Percentiles rank a stretch among this genome's conserved stretches.
Evolutionary conservation across 345 rosid genomes (phyloP).

Genomic region (Brassica rapa): DNA sequence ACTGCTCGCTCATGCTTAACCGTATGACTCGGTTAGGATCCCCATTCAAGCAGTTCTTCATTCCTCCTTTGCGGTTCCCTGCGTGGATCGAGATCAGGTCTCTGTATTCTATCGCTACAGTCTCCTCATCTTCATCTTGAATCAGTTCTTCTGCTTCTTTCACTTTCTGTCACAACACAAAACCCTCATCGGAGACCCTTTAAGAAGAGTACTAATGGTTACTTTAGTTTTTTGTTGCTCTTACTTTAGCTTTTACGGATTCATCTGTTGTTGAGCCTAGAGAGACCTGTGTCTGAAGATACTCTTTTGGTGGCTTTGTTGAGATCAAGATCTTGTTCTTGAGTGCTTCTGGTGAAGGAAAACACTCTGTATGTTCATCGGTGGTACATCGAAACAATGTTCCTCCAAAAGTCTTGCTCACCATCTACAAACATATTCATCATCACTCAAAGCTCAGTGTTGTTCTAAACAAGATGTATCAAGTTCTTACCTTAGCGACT

Average conservation of each 20-base stretch:
- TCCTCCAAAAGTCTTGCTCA: slow-evolving; percentile 49
- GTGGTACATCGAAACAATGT: slow-evolving; percentile 47
- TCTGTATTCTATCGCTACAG: slow-evolving; percentile 49
- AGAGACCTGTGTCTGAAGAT: slow-evolving; percentile 43
- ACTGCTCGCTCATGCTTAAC: slow-evolving; percentile 70
- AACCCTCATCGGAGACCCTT: slow-evolving; percentile 4
- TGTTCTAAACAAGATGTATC: not conserved
- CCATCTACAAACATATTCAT: slow-evolving; percentile 51
- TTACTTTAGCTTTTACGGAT: slow-evolving; percentile 28
- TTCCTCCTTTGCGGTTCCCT: slow-evolving; percentile 63
- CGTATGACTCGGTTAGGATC: slow-evolving; percentile 55
- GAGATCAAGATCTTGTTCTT: slow-evolving; percentile 69
- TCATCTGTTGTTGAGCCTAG: slow-evolving; percentile 37
- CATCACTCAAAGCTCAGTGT: not conserved
- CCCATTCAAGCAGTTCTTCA: slow-evolving; percentile 45
- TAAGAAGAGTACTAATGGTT: not conserved
- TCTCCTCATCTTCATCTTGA: slow-evolving; percentile 49
- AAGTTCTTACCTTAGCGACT: slow-evolving; percentile 60
- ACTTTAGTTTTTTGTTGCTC: not conserved
- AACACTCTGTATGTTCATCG: slow-evolving; percentile 43
- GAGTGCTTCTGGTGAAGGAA: slow-evolving; percentile 75
- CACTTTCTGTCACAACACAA: slow-evolving; percentile 40
- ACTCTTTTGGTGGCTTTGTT: slow-evolving; percentile 84
- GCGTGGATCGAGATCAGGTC: slow-evolving; percentile 73
- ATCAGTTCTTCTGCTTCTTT: slow-evolving; percentile 39